Evolutionary conservation across 139 green algal genomes (phyloP).

Genomic region (Chlorokybus atmophyticus): DNA sequence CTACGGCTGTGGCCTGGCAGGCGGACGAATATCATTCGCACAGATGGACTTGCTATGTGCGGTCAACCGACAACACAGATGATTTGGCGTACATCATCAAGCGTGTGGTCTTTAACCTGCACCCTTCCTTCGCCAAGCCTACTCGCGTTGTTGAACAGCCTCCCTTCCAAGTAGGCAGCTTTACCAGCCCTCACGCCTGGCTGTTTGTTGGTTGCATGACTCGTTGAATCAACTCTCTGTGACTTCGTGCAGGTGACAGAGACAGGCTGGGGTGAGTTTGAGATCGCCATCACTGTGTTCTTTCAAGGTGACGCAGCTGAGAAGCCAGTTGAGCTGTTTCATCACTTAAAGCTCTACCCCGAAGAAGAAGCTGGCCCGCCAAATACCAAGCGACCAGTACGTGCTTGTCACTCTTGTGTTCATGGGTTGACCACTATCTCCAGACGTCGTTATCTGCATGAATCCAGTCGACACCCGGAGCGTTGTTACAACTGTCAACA

Average conservation of each 20-base stretch:
- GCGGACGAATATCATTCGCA: slow-evolving; percentile 50
- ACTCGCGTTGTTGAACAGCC: slow-evolving; percentile 28
- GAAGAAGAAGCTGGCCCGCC: slow-evolving; percentile 35
- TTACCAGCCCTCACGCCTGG: no score
- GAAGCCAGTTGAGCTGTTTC: slow-evolving; percentile 50
- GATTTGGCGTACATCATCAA: slow-evolving; percentile 67
- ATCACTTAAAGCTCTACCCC: slow-evolving; percentile 69
- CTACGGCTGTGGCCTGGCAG: not conserved
- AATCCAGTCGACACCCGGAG: slow-evolving; percentile 1
- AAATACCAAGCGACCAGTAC: slow-evolving; percentile 50
- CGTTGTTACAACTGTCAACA: not conserved
- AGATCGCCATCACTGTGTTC: slow-evolving; percentile 52
- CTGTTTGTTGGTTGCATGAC: not conserved
- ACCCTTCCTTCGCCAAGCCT: slow-evolving; percentile 70
- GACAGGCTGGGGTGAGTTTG: slow-evolving; percentile 92
- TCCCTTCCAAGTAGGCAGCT: slow-evolving; percentile 53
- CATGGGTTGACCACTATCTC: not conserved
- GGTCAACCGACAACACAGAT: slow-evolving; percentile 49
- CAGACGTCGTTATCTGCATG: slow-evolving; percentile 5
- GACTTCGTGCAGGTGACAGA: no score
- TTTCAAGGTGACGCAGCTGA: slow-evolving; percentile 56
- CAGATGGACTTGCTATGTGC: slow-evolving; percentile 86
- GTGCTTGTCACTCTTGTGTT: no score
- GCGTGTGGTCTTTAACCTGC: slow-evolving; percentile 78
- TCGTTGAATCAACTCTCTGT: no score